These are phyloP conservation scores for Rhododendron henanense DNA, from an alignment of 148 eudicot genomes.

Conservation along the genomic window DNA sequence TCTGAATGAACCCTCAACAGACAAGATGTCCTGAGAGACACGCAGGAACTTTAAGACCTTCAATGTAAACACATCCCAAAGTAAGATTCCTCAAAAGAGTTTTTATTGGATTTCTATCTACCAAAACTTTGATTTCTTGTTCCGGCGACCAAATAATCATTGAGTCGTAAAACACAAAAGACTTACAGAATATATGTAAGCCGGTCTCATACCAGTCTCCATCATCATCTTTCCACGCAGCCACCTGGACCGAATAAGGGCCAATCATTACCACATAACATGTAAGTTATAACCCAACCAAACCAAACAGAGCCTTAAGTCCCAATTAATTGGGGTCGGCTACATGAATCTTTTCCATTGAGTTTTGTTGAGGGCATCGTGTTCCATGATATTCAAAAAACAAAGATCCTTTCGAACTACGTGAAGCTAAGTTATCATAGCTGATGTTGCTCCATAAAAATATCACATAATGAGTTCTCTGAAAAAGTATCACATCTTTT, in stretches of 20 bases:
- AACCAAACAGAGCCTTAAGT: not conserved
- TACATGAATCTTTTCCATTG: not conserved
- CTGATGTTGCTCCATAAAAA: not conserved
- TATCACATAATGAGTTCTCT: not conserved
- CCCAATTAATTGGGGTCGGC: not conserved
- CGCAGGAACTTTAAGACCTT: not conserved
- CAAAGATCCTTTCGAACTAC: not conserved
- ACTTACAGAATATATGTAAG: constrained; percentile 97
- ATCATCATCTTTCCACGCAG: constrained; percentile 98
- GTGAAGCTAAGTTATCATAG: not conserved
- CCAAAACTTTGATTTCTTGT: not conserved
- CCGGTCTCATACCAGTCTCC: constrained; percentile 99
- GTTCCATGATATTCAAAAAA: not conserved
- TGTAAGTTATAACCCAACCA: not conserved
- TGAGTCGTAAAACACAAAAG: not conserved
- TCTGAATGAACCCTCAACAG: not conserved
- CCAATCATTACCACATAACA: constrained; percentile 4
- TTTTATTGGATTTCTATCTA: not conserved
- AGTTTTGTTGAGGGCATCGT: not conserved
- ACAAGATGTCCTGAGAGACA: not conserved
- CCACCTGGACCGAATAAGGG: constrained; percentile 43
- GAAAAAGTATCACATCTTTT: not conserved
- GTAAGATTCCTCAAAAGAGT: not conserved
- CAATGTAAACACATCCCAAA: not conserved
- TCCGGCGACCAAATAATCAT: not conserved